These are phyloP conservation scores for Gelatoporia subvermispora DNA, from an alignment of 768 basidiomycete genomes.

Conservation along the genomic window DNA sequence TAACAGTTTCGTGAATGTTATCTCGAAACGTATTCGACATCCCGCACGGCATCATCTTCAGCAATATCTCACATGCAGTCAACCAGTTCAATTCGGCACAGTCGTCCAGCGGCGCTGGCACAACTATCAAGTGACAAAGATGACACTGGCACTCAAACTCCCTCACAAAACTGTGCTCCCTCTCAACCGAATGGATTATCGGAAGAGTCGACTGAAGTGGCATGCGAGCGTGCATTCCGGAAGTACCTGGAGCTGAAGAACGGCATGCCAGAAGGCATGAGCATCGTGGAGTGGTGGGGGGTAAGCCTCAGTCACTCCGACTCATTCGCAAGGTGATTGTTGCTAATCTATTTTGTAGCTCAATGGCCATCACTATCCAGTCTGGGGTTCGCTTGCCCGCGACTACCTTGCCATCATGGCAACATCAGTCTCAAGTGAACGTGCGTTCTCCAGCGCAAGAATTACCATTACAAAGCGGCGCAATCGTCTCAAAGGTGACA, in stretches of 20 bases:
- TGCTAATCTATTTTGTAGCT: no score
- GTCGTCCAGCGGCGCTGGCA: neutral
- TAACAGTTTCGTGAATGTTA: no score
- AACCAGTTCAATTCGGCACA: neutral
- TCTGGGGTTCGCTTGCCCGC: slow-evolving; percentile 23
- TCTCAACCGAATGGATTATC: neutral
- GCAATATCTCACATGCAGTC: neutral
- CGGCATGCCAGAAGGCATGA: neutral
- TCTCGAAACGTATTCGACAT: no score
- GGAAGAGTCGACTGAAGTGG: neutral
- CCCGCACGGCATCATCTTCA: neutral
- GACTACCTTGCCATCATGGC: slow-evolving; percentile 26
- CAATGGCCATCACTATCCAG: no score
- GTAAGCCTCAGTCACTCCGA: slow-evolving; percentile 15
- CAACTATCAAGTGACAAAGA: neutral
- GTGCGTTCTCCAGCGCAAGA: slow-evolving; percentile 16
- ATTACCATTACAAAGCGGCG: slow-evolving; percentile 18
- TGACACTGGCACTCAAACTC: no score
- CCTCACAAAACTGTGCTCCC: neutral
- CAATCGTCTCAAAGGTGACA: slow-evolving; percentile 21
- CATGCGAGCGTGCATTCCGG: slow-evolving; percentile 1
- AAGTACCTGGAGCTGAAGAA: slow-evolving; percentile 6
- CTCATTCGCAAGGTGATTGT: slow-evolving; percentile 12
- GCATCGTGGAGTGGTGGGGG: slow-evolving; percentile 21
- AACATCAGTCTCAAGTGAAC: slow-evolving; percentile 19